Percentiles rank a stretch among this genome's conserved stretches.
phyloP scores from a whole-genome alignment of 305 asterid species.

The Petunia hybrid region DNA sequence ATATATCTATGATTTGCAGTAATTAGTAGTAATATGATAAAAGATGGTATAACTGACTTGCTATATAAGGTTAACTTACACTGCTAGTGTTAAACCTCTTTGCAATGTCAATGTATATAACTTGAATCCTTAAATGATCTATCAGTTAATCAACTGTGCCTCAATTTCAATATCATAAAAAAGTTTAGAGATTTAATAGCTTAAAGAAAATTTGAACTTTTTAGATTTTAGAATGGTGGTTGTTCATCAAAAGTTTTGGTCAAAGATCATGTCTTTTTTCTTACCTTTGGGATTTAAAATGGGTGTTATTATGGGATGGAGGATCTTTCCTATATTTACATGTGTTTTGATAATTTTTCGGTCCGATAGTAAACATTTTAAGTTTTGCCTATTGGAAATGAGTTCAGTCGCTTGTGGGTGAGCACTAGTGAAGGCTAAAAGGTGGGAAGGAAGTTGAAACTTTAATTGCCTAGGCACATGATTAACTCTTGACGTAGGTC shows the following conservation, averaged over 20 bases:
- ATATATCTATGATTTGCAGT: neutral
- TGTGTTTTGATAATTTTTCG: neutral
- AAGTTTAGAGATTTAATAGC: neutral
- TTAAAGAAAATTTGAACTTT: neutral
- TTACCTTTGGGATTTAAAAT: neutral
- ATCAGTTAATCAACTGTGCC: neutral
- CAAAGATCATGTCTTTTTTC: neutral
- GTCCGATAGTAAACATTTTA: neutral
- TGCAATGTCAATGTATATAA: neutral
- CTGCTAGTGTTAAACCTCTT: too few relatives aligned
- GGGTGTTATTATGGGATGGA: neutral
- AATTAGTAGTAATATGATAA: neutral
- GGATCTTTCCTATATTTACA: neutral
- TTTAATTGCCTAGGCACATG: neutral
- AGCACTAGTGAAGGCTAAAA: neutral
- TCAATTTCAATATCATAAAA: neutral
- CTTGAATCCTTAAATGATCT: neutral
- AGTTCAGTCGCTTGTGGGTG: neutral
- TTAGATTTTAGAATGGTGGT: slow-evolving; percentile 15
- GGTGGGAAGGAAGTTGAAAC: neutral
- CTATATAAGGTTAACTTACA: neutral
- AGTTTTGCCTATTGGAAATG: neutral
- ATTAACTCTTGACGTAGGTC: neutral
- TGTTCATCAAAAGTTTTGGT: neutral
- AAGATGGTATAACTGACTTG: neutral